Percentiles rank a stretch among this genome's conserved stretches.
These are phyloP conservation scores for Nannizziopsis arthrosporioides DNA, from an alignment of 2,329 filamentous ascomycete genomes.

Conservation along the genomic window DNA sequence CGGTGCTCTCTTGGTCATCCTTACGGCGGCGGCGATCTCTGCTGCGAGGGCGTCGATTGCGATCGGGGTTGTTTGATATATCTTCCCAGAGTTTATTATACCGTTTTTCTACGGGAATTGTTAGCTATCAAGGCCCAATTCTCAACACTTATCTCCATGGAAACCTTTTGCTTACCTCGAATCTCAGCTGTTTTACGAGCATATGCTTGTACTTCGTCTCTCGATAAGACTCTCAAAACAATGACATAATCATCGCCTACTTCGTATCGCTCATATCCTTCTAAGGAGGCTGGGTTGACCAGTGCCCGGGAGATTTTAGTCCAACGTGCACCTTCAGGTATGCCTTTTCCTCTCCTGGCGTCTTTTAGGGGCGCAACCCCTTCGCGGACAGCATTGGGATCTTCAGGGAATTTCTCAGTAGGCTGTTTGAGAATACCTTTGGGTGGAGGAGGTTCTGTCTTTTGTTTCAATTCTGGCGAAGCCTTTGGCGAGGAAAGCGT, in stretches of 20 bases:
- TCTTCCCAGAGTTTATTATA: too few species aligned
- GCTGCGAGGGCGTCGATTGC: neutral
- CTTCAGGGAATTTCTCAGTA: conserved; percentile 72
- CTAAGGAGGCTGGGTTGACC: conserved; percentile 79
- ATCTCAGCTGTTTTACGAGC: conserved; percentile 70
- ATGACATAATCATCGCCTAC: conserved; percentile 90
- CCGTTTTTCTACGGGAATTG: too few species aligned
- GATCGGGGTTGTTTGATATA: neutral
- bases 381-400: conserved; percentile 69
- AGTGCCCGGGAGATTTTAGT: conserved; percentile 82
- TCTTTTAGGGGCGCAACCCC: conserved; percentile 92
- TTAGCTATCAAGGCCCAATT: neutral
- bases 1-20: conserved; percentile 8
- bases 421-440: conserved; percentile 81
- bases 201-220: conserved; percentile 81
- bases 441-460: conserved; percentile 46
- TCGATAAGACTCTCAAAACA: conserved; percentile 72
- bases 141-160: neutral
- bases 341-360: conserved; percentile 53
- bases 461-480: conserved; percentile 45
- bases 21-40: neutral
- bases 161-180: conserved; percentile 48
- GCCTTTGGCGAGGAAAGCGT: neutral
- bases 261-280: conserved; percentile 78
- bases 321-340: conserved; percentile 72